Evolutionary conservation across 176 grass and related monocot genomes (phyloP).

Genomic region (Metroxylon sagu): DNA sequence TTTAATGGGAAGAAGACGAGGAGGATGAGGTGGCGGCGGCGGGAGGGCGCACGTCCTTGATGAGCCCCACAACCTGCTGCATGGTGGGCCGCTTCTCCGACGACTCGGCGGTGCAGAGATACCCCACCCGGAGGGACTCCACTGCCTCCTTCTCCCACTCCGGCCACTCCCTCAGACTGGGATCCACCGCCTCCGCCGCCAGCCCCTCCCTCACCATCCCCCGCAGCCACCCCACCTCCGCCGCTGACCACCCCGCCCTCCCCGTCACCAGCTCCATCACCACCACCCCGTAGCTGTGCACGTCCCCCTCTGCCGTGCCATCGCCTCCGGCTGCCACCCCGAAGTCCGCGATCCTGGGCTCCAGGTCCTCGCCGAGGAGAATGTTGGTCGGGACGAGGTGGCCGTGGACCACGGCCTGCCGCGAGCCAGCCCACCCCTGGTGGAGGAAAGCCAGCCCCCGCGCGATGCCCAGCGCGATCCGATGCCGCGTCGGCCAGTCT

Average conservation of each 20-base stretch:
- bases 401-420: slow-evolving; percentile 44
- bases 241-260: slow-evolving; percentile 4
- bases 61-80: too few relatives aligned
- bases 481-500: slow-evolving; percentile 59
- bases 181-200: slow-evolving; percentile 48
- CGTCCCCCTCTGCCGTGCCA: slow-evolving; percentile 32
- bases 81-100: too few relatives aligned
- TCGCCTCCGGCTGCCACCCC: not conserved
- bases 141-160: too few relatives aligned
- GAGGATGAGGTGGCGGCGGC: too few relatives aligned
- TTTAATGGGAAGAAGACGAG: too few relatives aligned
- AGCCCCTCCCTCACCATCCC: slow-evolving; percentile 41
- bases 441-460: slow-evolving; percentile 82
- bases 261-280: slow-evolving; percentile 81
- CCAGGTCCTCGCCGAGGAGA: slow-evolving; percentile 66
- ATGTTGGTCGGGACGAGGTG: slow-evolving; percentile 66
- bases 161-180: slow-evolving; percentile 9
- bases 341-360: slow-evolving; percentile 65
- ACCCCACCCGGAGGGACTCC: too few relatives aligned
- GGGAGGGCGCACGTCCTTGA: too few relatives aligned
- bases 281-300: slow-evolving; percentile 56
- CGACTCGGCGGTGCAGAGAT: too few relatives aligned
- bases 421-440: slow-evolving; percentile 72
- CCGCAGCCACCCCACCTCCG: slow-evolving; percentile 40
- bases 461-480: slow-evolving; percentile 63